Evolutionary conservation across 345 rosid genomes (phyloP), one percentile per base, ranked within the genome.

Genomic region (Eucalyptus globulus): DNA sequence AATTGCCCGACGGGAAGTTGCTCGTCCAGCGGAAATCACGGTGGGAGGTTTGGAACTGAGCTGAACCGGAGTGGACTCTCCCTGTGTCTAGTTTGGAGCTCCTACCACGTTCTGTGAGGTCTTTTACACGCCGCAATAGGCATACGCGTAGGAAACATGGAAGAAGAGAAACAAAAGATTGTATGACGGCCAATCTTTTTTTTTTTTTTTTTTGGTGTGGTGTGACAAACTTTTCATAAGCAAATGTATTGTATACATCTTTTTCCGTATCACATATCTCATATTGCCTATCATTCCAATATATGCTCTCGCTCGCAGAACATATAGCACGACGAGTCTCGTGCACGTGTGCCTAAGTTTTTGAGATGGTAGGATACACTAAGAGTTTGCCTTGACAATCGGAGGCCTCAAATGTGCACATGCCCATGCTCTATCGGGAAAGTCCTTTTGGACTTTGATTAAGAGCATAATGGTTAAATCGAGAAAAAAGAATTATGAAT

Each of bases 321-420:
- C 11, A 67, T 31, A 67, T 9, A 15, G 43, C 17, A 40, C 1
- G 24, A 31, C 1, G 7, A 67, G 80, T 31, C 43, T 16, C 11
- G 3, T n/a, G 40, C 40, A 15, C 1, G 21, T 3, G 0, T n/a
- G 21, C 40, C 21, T 8, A 4, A 15, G 40, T 67, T 67, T 2
- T 8, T 5, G 40, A 67, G 37, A n/a, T 7, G 37, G 11, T n/a
- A 31, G 76, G 76, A 67, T 6, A 67, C 0, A 1, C 40, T 7
- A 65, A n/a, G 11, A 29, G 72, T 65, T 14, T 65, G 37, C 10
- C 37, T n/a, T 65, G 1, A 65, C 72, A 65, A n/a, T 16, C 10
- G 10, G 72, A 65, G 37, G 21, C 11, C 40, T 67, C 5, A 2
- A 67, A 67, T n/a, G 37, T 7, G 21, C 11, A 2, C 22, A 4